Base-by-base conservation (phyloP, 208 protist species). In the Leptomonas seymouri region DNA sequence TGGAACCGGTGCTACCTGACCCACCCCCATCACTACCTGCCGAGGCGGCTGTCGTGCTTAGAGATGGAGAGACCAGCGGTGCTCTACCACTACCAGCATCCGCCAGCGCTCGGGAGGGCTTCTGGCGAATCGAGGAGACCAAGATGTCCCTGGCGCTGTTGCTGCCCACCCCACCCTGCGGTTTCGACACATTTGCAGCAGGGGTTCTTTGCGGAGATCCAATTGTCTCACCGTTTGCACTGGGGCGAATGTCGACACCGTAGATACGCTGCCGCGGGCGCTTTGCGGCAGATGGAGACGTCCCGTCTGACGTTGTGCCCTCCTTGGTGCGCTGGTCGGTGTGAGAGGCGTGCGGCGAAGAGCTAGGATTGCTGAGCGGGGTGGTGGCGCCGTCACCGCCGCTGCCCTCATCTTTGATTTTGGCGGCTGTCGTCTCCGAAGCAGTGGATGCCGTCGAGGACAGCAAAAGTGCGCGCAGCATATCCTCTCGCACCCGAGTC, bases 221-320 rank as follows among this genome's bases (percentile, higher is more conserved):
- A 0, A 34, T 23, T 5, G 54, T 1, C 45, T 67, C 61, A 28
- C 64, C 69, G 31, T 27, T 66, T 4, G 41, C 46, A 46, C 36
- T 46, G 20, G 48, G 20, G 15, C 48, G 55, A 11, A 76, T 55
- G 55, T 66, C 62, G 12, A 76, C 48, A 20, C 71, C 51, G 49
- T 70, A 76, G 46, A 76, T 60, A 39, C 71, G 71, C 42, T 76
- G 63, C 14, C 71, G 63, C n/a, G 55, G 49, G 6, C 56, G 62
- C 20, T 59, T 64, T 8, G 39, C 41, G 8, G 56, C 45, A 9
- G 63, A 50, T 36, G 48, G 39, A n/a, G 62, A 34, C 9, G 54
- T 20, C 7, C 63, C 36, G 3, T 45, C 60, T 11, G 46, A 36
- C 30, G 49, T 56, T 1, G 23, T 27, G 27, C 20, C 28, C 20